Percentiles rank a stretch among this genome's conserved stretches.
phyloP scores from a whole-genome alignment of 805 yeast species.

The Lipomyces oligophaga region DNA sequence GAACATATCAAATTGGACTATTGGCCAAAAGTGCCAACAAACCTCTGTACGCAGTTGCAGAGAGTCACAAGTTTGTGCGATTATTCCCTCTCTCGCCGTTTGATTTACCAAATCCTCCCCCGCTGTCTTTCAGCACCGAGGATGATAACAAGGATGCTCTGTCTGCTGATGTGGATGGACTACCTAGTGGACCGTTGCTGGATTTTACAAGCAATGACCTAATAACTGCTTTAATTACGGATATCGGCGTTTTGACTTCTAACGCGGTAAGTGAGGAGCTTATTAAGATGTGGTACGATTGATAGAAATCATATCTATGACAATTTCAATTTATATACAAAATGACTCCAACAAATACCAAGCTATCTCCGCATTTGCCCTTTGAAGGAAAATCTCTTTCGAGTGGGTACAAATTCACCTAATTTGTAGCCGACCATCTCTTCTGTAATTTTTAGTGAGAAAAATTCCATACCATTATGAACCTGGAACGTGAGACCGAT shows the following conservation, averaged over 20 bases:
- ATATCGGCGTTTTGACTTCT: conserved; percentile 93
- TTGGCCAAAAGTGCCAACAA: conserved; percentile 84
- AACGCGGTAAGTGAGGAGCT: conserved; percentile 98
- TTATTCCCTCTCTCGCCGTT: conserved; percentile 91
- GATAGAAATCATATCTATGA: too few species aligned
- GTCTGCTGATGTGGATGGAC: conserved; percentile 33
- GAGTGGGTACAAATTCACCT: conserved; percentile 93
- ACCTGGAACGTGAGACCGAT: conserved; percentile 92
- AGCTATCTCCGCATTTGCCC: conserved; percentile 5
- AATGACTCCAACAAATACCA: background rate
- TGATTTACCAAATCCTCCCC: conserved; percentile 61
- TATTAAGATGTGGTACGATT: conserved; percentile 67
- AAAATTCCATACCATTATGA: conserved; percentile 94
- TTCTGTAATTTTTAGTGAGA: conserved; percentile 78
- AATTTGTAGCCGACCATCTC: conserved; percentile 96
- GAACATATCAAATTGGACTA: conserved; percentile 92
- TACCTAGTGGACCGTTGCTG: conserved; percentile 51
- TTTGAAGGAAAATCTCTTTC: conserved; percentile 81
- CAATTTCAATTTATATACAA: too few species aligned
- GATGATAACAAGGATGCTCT: conserved; percentile 33
- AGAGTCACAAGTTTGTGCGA: conserved; percentile 91
- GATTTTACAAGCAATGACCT: conserved; percentile 96
- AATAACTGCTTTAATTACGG: conserved; percentile 93
- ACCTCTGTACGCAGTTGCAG: conserved; percentile 92
- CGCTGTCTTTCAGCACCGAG: conserved; percentile 14